Conservation (phyloP, 1,284 basidiomycete genomes). For the Cystobasidium sp. region DNA sequence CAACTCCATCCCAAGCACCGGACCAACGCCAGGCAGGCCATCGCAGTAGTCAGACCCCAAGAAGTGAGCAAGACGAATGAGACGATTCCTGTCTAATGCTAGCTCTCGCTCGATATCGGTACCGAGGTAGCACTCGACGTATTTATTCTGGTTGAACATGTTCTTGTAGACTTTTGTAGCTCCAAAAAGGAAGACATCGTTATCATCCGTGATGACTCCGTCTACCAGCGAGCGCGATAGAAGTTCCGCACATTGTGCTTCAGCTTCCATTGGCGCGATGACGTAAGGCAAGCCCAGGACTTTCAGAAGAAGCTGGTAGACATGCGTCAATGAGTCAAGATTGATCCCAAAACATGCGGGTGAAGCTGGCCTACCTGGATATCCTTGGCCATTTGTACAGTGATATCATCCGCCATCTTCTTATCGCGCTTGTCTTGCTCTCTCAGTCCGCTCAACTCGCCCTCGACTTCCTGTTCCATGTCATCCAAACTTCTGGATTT, state of each 20-base stretch:
- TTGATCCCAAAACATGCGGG: conserved; percentile 17
- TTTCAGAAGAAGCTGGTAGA: conserved; percentile 73
- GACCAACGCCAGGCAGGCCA: conserved; percentile 92
- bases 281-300: conserved; percentile 98
- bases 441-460: conserved; percentile 82
- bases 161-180: conserved; percentile 93
- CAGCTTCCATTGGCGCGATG: conserved; percentile 98
- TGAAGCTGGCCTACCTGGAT: conserved; percentile 72
- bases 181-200: conserved; percentile 97
- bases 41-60: conserved; percentile 97
- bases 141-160: conserved; percentile 99
- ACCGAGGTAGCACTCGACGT: conserved; percentile 90
- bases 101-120: conserved; percentile 86
- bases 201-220: conserved; percentile 98
- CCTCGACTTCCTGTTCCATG: conserved; percentile 85
- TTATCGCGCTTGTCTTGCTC: conserved; percentile 83
- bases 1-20: conserved; percentile 94
- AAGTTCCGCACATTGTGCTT: conserved; percentile 96
- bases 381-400: conserved; percentile 90
- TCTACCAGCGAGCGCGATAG: conserved; percentile 84
- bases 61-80: conserved; percentile 88
- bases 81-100: conserved; percentile 80
- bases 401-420: conserved; percentile 93
- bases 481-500: conserved; percentile 79
- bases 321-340: neutral